Evolutionary conservation across 192 early-diverging fungal species (phyloP).

Genomic region (Phycomyces nitens): DNA sequence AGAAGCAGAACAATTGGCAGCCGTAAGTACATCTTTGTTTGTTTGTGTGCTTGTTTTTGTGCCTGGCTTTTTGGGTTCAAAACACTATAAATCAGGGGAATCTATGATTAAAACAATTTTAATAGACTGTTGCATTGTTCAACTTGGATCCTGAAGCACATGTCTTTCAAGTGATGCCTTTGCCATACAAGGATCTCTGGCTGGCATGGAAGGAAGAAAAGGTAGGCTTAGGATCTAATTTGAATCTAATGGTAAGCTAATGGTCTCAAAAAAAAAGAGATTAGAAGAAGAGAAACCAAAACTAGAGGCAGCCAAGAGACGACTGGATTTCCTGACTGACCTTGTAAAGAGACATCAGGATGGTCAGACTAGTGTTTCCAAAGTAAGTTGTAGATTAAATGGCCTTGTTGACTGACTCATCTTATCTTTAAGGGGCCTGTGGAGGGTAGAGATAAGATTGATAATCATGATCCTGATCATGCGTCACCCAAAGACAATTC

Average conservation of each 20-base stretch:
- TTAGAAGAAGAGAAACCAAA: conserved; percentile 2
- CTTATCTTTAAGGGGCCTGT: not conserved
- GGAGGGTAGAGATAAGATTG: too few species aligned
- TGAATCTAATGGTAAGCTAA: too few species aligned
- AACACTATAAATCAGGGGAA: too few species aligned
- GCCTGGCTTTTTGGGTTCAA: too few species aligned
- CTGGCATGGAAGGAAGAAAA: conserved; percentile 20
- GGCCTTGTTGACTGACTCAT: too few species aligned
- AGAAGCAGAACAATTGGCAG: conserved; percentile 27
- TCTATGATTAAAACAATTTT: too few species aligned
- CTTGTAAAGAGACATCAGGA: not conserved
- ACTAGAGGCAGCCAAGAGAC: conserved; percentile 12
- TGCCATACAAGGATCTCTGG: conserved; percentile 23
- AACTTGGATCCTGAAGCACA: conserved; percentile 3
- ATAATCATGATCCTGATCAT: too few species aligned
- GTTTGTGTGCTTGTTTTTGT: too few species aligned
- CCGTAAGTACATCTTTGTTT: conserved; percentile 11
- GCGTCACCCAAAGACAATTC: not conserved
- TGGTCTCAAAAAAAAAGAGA: not conserved
- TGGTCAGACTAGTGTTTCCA: not conserved
- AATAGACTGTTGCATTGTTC: conserved; percentile 24
- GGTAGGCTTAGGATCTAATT: conserved; percentile 13
- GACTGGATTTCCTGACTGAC: conserved; percentile 18
- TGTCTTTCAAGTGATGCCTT: conserved; percentile 8
- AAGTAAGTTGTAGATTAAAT: too few species aligned